Conservation (phyloP, 306 rosid species). For the Prunus mira region DNA sequence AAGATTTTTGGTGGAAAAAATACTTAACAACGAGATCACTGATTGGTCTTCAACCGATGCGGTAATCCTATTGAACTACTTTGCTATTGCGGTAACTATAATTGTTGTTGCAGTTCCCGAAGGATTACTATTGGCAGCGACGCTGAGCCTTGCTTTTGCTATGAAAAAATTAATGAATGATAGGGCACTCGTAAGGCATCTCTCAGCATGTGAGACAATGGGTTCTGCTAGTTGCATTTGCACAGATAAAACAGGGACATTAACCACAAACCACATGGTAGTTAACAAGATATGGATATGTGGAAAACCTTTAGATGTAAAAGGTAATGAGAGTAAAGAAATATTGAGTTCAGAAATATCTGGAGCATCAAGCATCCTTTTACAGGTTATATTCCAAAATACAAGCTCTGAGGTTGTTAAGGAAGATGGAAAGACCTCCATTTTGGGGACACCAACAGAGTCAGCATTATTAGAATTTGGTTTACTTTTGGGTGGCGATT, state of each 20-base stretch:
- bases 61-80: slow-evolving; percentile 58
- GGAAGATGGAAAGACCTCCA: slow-evolving; percentile 57
- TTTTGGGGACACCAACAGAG: slow-evolving; percentile 89
- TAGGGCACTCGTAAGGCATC: slow-evolving; percentile 90
- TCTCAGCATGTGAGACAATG: slow-evolving; percentile 98
- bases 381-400: slow-evolving; percentile 78
- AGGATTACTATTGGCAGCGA: slow-evolving; percentile 93
- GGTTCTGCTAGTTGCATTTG: slow-evolving; percentile 94
- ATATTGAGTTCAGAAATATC: slow-evolving; percentile 47
- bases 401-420: slow-evolving; percentile 73
- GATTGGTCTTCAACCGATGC: slow-evolving; percentile 82
- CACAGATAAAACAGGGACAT: slow-evolving; percentile 94
- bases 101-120: slow-evolving; percentile 97
- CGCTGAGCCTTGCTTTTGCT: slow-evolving; percentile 97
- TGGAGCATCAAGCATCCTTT: slow-evolving; percentile 46
- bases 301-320: slow-evolving; percentile 42
- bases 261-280: slow-evolving; percentile 89
- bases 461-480: slow-evolving; percentile 78
- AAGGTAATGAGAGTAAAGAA: slow-evolving; percentile 43
- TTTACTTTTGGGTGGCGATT: slow-evolving; percentile 69
- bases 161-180: slow-evolving; percentile 87
- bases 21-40: slow-evolving; percentile 40
- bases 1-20: slow-evolving; percentile 65
- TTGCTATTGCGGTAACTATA: slow-evolving; percentile 88
- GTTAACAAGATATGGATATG: slow-evolving; percentile 67